A percentile compares a stretch with the other conserved stretches of the same genome.
Conservation (phyloP, 305 asterid species). For the Plantago rigida region DNA sequence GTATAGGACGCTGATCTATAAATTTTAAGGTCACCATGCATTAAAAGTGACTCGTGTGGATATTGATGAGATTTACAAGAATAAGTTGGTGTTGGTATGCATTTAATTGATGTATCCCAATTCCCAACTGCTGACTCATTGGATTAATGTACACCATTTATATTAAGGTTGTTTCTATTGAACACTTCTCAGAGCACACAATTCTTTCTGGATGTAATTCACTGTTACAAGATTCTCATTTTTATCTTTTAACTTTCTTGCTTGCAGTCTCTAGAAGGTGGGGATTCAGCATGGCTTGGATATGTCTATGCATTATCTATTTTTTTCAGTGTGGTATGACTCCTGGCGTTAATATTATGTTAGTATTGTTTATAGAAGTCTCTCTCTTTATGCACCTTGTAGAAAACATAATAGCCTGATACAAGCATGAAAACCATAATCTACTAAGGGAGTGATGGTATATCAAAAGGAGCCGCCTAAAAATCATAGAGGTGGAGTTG, state of each 20-base stretch:
- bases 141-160: background rate
- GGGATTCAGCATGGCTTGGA: constrained; percentile 85
- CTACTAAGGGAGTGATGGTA: too few relatives aligned
- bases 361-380: background rate
- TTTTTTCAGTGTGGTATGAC: constrained; percentile 74
- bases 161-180: background rate
- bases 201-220: constrained; percentile 15
- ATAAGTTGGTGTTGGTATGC: background rate
- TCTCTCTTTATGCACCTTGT: constrained; percentile 3
- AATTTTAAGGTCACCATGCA: background rate
- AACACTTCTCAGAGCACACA: background rate
- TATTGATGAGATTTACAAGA: background rate
- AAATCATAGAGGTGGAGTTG: too few relatives aligned
- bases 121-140: background rate
- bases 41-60: too few relatives aligned
- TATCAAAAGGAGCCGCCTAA: too few relatives aligned
- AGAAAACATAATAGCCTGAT: background rate
- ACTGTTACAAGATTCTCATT: constrained; percentile 17
- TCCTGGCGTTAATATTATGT: constrained; percentile 15
- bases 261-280: constrained; percentile 79
- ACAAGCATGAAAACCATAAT: background rate
- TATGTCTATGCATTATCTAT: constrained; percentile 72
- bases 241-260: constrained; percentile 27
- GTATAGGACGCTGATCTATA: background rate
- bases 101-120: background rate